These are phyloP conservation scores for Aspergillus olivimuriae DNA, from an alignment of 495 filamentous ascomycete genomes.

Conservation along the genomic window DNA sequence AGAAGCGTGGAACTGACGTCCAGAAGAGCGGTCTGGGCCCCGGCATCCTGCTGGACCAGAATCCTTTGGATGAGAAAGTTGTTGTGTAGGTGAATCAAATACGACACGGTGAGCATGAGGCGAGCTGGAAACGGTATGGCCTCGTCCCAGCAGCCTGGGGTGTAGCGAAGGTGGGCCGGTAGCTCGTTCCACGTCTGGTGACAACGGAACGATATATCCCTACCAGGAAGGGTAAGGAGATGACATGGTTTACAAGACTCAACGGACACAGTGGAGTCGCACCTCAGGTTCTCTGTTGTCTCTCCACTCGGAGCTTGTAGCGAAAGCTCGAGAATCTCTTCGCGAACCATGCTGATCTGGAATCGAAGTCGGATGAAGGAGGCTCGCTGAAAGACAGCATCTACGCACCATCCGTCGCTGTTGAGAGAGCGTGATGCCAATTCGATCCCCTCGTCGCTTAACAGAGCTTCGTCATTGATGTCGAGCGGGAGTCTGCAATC, in stretches of 20 bases:
- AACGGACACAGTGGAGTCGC: neutral
- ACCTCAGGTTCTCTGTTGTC: conserved; percentile 20
- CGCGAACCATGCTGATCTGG: conserved; percentile 40
- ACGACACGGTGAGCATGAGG: conserved; percentile 29
- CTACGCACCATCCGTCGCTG: conserved; percentile 45
- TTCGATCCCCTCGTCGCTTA: conserved; percentile 29
- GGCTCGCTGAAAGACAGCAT: conserved; percentile 26
- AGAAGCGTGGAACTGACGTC: conserved; percentile 31
- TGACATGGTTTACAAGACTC: neutral
- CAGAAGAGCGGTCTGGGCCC: conserved; percentile 27
- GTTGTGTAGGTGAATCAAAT: conserved; percentile 36
- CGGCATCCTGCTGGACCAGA: conserved; percentile 30
- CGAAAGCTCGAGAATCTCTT: conserved; percentile 54
- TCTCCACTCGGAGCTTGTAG: conserved; percentile 28
- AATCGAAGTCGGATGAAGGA: conserved; percentile 41
- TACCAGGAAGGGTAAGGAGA: neutral
- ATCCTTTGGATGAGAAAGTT: conserved; percentile 41
- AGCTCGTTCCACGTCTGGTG: conserved; percentile 27
- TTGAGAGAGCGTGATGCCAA: conserved; percentile 31
- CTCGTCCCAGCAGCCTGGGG: conserved; percentile 18
- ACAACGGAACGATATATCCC: conserved; percentile 31
- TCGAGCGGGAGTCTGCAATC: conserved; percentile 50
- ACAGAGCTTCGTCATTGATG: conserved; percentile 41
- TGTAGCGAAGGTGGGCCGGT: conserved; percentile 32
- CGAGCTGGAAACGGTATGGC: conserved; percentile 14